Conservation (phyloP, 2,329 filamentous ascomycete species). For the Penicillium sp. region DNA sequence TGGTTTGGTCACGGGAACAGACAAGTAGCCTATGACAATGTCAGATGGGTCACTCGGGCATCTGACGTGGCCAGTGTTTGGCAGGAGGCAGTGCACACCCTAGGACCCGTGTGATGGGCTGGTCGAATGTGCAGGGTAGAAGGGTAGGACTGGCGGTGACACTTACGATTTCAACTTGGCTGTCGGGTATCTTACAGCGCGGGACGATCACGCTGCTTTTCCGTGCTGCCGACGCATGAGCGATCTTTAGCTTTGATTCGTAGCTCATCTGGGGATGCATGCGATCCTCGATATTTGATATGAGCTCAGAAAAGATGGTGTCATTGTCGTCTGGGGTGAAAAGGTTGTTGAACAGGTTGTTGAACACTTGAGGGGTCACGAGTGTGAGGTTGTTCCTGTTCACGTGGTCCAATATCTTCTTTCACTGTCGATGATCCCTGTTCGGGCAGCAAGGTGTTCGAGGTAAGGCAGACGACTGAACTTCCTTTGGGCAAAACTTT, state of each 20-base stretch:
- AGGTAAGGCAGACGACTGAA: not conserved
- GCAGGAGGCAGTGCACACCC: not conserved
- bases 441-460: not conserved
- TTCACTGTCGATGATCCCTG: not conserved
- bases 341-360: not conserved
- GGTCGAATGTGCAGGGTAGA: not conserved
- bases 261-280: not conserved
- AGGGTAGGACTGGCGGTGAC: constrained; percentile 9
- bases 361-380: not conserved
- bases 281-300: not conserved
- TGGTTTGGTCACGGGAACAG: constrained; percentile 25
- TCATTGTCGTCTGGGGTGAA: not conserved
- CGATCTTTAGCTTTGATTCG: constrained; percentile 10
- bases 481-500: not conserved
- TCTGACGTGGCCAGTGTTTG: constrained; percentile 8
- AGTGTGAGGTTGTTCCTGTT: not conserved
- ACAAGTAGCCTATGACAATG: constrained; percentile 7
- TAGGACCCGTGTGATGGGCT: constrained; percentile 7
- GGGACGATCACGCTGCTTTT: constrained; percentile 18
- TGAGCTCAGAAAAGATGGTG: not conserved
- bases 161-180: constrained; percentile 9
- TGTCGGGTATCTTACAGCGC: constrained; percentile 9
- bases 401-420: not conserved
- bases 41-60: not conserved
- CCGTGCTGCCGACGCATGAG: constrained; percentile 13